These are phyloP conservation scores for Coprinopsis sp. DNA, from an alignment of 768 basidiomycete species.

Conservation along the genomic window DNA sequence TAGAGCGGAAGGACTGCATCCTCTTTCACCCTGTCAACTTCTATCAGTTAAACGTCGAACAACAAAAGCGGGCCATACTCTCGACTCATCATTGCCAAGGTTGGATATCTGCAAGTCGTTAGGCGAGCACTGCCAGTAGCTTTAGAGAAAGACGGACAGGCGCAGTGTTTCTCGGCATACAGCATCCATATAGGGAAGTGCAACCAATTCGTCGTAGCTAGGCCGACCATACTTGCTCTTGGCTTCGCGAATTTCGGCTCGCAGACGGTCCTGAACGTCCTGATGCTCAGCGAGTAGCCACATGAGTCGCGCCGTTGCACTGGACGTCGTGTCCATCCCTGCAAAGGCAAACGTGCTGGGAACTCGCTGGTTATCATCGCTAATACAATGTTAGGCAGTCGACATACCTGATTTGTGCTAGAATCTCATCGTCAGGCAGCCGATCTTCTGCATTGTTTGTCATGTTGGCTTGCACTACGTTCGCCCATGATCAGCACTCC, in stretches of 20 bases:
- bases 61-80: not conserved
- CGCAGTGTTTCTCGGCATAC: constrained; percentile 37
- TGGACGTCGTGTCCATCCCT: constrained; percentile 40
- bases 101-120: too few relatives aligned
- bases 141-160: constrained; percentile 23
- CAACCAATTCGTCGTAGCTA: constrained; percentile 32
- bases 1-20: constrained; percentile 40
- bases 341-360: constrained; percentile 35
- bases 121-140: too few relatives aligned
- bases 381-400: too few relatives aligned
- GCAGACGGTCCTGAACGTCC: constrained; percentile 34
- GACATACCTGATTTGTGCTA: constrained; percentile 26
- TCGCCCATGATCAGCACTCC: too few relatives aligned
- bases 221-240: constrained; percentile 21
- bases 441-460: constrained; percentile 24
- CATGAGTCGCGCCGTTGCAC: constrained; percentile 30
- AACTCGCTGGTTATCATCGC: not conserved
- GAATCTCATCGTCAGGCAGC: constrained; percentile 30
- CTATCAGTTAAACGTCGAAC: not conserved
- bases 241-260: constrained; percentile 30
- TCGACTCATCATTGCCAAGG: too few relatives aligned
- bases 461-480: constrained; percentile 40
- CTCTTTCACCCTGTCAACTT: constrained; percentile 25
- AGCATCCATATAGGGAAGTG: constrained; percentile 36
- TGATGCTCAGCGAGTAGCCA: constrained; percentile 28